phyloP scores from a whole-genome alignment of 2,329 filamentous ascomycete genomes.

The Zymoseptoria passerinii region DNA sequence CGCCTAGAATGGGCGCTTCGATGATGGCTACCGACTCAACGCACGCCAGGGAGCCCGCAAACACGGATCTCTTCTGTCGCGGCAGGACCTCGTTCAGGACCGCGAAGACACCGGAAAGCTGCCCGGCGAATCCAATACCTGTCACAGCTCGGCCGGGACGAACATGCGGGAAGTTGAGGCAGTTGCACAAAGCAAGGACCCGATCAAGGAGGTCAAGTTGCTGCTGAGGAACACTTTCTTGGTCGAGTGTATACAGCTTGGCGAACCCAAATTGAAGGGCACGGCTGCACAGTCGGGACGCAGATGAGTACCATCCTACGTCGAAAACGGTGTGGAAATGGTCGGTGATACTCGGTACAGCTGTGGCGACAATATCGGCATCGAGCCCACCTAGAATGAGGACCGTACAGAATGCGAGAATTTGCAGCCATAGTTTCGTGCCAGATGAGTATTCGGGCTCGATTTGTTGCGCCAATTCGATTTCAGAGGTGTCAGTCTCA shows the following conservation, averaged over 20 bases:
- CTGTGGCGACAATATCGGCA: slow-evolving; percentile 27
- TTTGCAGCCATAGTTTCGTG: slow-evolving; percentile 9
- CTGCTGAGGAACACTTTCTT: slow-evolving; percentile 23
- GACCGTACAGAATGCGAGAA: slow-evolving; percentile 7
- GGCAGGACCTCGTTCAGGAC: slow-evolving; percentile 19
- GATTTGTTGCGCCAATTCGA: background rate
- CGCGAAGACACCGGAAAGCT: slow-evolving; percentile 15
- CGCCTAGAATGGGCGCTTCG: slow-evolving; percentile 29
- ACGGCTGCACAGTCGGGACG: slow-evolving; percentile 12
- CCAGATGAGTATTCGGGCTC: slow-evolving; percentile 12
- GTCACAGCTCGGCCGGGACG: slow-evolving; percentile 28
- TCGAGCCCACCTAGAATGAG: slow-evolving; percentile 14
- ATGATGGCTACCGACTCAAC: slow-evolving; percentile 25
- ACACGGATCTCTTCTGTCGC: slow-evolving; percentile 23
- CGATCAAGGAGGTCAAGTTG: slow-evolving; percentile 20
- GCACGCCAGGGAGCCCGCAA: slow-evolving; percentile 19
- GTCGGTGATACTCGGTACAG: slow-evolving; percentile 41
- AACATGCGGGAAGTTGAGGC: slow-evolving; percentile 24
- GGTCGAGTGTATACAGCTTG: slow-evolving; percentile 26
- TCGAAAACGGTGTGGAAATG: slow-evolving; percentile 39
- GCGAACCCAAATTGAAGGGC: slow-evolving; percentile 22
- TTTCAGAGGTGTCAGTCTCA: background rate
- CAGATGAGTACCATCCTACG: slow-evolving; percentile 37
- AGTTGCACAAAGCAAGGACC: slow-evolving; percentile 24
- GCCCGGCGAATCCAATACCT: slow-evolving; percentile 22